Base-by-base conservation (phyloP, 2,329 filamentous ascomycete genomes). In the Venturia pyrina region DNA sequence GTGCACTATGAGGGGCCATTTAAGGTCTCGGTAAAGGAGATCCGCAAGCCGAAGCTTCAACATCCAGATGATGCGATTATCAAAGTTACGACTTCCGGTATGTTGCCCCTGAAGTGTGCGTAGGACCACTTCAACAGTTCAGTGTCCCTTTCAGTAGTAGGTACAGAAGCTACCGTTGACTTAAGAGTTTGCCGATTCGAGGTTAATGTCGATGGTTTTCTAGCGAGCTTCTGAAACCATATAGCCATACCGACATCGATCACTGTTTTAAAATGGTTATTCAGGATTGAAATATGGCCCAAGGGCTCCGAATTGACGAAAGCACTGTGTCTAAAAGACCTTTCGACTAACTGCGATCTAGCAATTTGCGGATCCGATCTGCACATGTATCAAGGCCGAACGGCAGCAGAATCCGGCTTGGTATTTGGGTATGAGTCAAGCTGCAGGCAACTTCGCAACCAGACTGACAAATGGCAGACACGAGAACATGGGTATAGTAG, bases 11-110 rank as follows among this genome's bases (percentile, higher is more conserved):
- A 85, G 57, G 85, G 84, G 1, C 82, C 85, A 0, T 85, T 82
- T 75, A 82, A 83, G 73, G 85, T 88, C 67, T 81, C 82, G n/a
- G 82, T 89, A 62, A 81, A 85, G 70, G 82, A 88, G 32, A 80
- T 86, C 8, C 80, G 82, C 34, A 72, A 79, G 59, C 86, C 86
- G 0, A 82, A 80, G 71, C 77, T 89, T 28, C 76, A 87, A 71
- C 85, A 87, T 74, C 85, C 85, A 1, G 85, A 88, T 74, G 85
- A 88, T 76, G 80, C 82, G 43, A 84, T 87, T 67, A 82, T 88
- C 73, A 87, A 86, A 70, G 83, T 88, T 44, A 87, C 86, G 0
- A 89, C 85, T 7, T 82, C 85, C 63, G 78, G 82, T 76, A 75
- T 70, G 69, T 65, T 43, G 10, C 60, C 1, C 19, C 41, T 17